Conservation (phyloP, 352 stramenopile species). For the Phytopythium montanum region DNA sequence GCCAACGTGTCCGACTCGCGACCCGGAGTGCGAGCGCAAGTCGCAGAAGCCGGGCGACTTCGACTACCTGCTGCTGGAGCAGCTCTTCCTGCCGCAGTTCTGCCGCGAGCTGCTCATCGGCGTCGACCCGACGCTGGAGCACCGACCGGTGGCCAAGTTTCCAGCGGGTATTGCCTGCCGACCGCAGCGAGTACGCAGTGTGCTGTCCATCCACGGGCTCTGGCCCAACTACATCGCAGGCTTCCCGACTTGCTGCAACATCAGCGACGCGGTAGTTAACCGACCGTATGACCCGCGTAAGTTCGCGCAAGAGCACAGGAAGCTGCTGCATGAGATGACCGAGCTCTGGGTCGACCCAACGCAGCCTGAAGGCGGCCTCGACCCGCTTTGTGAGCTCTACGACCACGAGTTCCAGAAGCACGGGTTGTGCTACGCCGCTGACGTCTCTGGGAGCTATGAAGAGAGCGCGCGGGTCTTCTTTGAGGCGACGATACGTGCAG, state of each 20-base stretch:
- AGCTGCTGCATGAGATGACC: constrained; percentile 37
- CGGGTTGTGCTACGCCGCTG: constrained; percentile 70
- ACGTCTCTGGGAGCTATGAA: constrained; percentile 26
- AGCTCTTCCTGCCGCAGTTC: constrained; percentile 55
- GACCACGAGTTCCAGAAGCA: constrained; percentile 90
- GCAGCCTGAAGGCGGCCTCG: constrained; percentile 25
- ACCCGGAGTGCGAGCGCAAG: constrained; percentile 33
- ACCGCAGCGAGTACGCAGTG: constrained; percentile 17
- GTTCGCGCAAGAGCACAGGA: constrained; percentile 21
- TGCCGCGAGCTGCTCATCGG: constrained; percentile 45
- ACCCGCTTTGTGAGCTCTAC: constrained; percentile 73
- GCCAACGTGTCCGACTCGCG: constrained; percentile 26
- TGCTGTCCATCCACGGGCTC: constrained; percentile 48
- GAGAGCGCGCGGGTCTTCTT: constrained; percentile 31
- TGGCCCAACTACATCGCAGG: constrained; percentile 47
- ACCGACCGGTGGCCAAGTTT: constrained; percentile 44
- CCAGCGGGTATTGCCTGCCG: constrained; percentile 39
- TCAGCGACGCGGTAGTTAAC: constrained; percentile 28
- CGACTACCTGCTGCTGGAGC: constrained; percentile 51
- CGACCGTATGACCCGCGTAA: constrained; percentile 23
- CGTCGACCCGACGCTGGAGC: constrained; percentile 44
- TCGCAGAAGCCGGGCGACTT: constrained; percentile 36
- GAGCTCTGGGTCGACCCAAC: constrained; percentile 40
- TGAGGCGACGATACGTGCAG: constrained; percentile 19
- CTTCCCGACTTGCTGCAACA: constrained; percentile 43